phyloP scores from a whole-genome alignment of 495 filamentous ascomycete species.

The Hypoxylon cercidicola region DNA sequence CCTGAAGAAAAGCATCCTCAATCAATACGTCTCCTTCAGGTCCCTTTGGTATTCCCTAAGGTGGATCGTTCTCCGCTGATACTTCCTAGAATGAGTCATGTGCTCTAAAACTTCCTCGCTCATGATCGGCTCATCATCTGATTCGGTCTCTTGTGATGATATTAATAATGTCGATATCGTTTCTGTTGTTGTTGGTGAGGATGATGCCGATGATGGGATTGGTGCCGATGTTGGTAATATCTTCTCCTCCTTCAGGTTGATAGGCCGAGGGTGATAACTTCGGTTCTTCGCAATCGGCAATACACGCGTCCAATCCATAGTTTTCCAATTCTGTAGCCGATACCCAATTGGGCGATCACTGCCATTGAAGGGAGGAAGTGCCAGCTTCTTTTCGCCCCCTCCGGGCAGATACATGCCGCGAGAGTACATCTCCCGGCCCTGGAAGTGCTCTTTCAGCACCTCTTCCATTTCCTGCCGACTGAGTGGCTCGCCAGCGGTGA shows the following conservation, averaged over 20 bases:
- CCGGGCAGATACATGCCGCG: slow-evolving; percentile 17
- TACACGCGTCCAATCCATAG: slow-evolving; percentile 16
- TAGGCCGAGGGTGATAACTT: slow-evolving; percentile 11
- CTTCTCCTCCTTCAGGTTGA: neutral
- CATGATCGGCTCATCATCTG: no score
- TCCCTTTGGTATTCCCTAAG: no score
- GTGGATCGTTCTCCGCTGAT: no score
- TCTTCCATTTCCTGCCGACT: slow-evolving; percentile 16
- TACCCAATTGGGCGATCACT: slow-evolving; percentile 9
- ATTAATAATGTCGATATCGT: no score
- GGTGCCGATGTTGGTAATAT: neutral
- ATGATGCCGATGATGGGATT: no score
- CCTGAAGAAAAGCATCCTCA: no score
- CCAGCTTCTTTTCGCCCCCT: neutral
- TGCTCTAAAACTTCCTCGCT: no score
- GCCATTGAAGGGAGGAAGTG: slow-evolving; percentile 38
- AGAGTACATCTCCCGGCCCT: slow-evolving; percentile 12
- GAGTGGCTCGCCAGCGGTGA: slow-evolving; percentile 8
- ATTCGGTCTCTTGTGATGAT: no score
- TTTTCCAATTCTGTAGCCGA: slow-evolving; percentile 19
- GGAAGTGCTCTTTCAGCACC: slow-evolving; percentile 23
- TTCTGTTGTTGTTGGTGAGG: no score
- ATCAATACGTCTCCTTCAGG: no score
- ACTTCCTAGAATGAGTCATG: no score
- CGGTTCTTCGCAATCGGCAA: slow-evolving; percentile 30